Base-by-base conservation (phyloP, 1,284 basidiomycete genomes). In the Rhodotorula glutinis region DNA sequence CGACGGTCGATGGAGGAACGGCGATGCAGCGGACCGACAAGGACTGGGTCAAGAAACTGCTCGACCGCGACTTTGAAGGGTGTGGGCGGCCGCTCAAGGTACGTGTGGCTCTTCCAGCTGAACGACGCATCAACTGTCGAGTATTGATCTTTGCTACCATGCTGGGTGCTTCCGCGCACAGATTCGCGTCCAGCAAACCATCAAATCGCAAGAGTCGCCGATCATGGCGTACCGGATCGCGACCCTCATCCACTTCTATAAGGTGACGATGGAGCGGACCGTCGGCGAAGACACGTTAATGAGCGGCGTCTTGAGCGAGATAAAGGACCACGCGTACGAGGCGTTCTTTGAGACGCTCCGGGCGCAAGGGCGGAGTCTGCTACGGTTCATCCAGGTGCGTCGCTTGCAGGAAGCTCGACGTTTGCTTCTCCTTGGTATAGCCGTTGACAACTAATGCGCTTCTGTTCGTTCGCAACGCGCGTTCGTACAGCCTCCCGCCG, bases 171-270 rank as follows among this genome's bases (percentile, higher is more conserved):
- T n/a, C n/a, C n/a, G 14, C 11, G 64, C 74, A 38, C 71, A 92
- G 88, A 82, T 89, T 53, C 86, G 95, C 29, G 88, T 98, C 43
- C 86, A 92, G 76, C 94, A 98, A 79, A 97, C 93, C 10, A 86
- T 97, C 46, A 86, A 89, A 57, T 89, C 87, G 8, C 94, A 98
- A 78, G 93, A 97, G 78, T 93, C 91, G 72, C 88, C 89, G 68
- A 92, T 98, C 66, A 86, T 89, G 59, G 86, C 89, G 0, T 98
- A 95, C 80, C 91, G 91, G 77, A 87, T 98, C 60, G 88, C 91
- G 53, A 96, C 93, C 74, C 82, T 98, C n/a, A 80, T 98, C 4
- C 90, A 95, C 73, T 98, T 98, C 77, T 98, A 98, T 79, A 83
- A 88, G 76, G 79, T 91, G 27, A 97, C 92, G 0, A 96, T 98